phyloP scores from a whole-genome alignment of 2,329 filamentous ascomycete genomes.

The Lachnellula hyalina region DNA sequence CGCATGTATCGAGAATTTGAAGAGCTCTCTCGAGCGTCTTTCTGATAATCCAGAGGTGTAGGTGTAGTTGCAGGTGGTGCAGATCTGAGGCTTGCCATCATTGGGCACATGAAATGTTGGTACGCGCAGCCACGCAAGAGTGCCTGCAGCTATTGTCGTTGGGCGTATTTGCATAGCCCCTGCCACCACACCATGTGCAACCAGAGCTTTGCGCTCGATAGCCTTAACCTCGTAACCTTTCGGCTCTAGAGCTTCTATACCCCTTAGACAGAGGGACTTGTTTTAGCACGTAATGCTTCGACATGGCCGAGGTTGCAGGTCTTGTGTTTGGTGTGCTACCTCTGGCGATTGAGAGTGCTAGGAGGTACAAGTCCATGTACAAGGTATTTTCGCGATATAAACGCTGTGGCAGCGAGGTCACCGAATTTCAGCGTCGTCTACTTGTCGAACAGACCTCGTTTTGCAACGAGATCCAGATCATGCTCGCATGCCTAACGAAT shows the following conservation, averaged over 20 bases:
- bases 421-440: neutral
- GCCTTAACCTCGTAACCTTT: neutral
- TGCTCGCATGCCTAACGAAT: neutral
- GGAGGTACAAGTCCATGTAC: neutral
- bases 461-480: neutral
- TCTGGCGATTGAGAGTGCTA: neutral
- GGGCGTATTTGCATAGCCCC: neutral
- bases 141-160: neutral
- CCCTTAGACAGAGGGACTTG: neutral
- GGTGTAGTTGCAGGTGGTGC: too few relatives aligned
- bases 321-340: neutral
- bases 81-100: neutral
- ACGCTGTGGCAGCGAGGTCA: neutral
- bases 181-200: too few relatives aligned
- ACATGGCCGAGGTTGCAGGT: neutral
- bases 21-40: too few relatives aligned
- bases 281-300: neutral
- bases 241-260: neutral
- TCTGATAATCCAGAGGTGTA: too few relatives aligned
- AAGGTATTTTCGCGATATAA: neutral
- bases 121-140: neutral
- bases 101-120: neutral
- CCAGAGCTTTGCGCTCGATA: neutral
- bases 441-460: neutral
- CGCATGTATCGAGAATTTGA: too few relatives aligned